phyloP scores from a whole-genome alignment of 345 rosid species.

The Raphanus raphanistrum region DNA sequence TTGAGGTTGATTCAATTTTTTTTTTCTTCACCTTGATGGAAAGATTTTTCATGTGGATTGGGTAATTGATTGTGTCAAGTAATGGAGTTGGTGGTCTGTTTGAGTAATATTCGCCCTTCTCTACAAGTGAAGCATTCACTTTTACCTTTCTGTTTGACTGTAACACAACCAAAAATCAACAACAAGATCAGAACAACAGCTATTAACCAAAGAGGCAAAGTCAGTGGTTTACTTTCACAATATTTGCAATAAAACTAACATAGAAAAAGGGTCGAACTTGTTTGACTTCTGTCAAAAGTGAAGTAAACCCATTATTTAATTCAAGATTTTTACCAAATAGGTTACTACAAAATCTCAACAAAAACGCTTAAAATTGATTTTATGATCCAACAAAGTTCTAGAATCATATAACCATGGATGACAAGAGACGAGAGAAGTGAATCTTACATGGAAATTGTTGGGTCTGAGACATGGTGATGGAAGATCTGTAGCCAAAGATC shows the following conservation, averaged over 20 bases:
- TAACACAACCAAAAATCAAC: conserved; percentile 34
- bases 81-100: conserved; percentile 88
- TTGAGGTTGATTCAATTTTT: background rate
- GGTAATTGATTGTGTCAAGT: conserved; percentile 86
- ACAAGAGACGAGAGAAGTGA: conserved; percentile 9
- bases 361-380: background rate
- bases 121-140: conserved; percentile 75
- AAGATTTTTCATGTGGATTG: conserved; percentile 95
- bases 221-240: conserved; percentile 7
- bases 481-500: conserved; percentile 53
- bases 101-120: conserved; percentile 67
- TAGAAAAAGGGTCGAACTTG: conserved; percentile 6
- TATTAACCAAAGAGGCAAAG: conserved; percentile 10
- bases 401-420: background rate
- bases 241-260: background rate
- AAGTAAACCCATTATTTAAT: conserved; percentile 27
- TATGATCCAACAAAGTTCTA: background rate
- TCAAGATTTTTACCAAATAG: conserved; percentile 31
- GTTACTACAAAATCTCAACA: conserved; percentile 11
- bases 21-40: conserved; percentile 57
- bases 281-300: conserved; percentile 12
- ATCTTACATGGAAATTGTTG: conserved; percentile 39
- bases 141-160: conserved; percentile 56
- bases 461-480: conserved; percentile 40
- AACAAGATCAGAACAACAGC: conserved; percentile 17